Conservation (phyloP, 345 rosid genomes). For the Salix udensis region DNA sequence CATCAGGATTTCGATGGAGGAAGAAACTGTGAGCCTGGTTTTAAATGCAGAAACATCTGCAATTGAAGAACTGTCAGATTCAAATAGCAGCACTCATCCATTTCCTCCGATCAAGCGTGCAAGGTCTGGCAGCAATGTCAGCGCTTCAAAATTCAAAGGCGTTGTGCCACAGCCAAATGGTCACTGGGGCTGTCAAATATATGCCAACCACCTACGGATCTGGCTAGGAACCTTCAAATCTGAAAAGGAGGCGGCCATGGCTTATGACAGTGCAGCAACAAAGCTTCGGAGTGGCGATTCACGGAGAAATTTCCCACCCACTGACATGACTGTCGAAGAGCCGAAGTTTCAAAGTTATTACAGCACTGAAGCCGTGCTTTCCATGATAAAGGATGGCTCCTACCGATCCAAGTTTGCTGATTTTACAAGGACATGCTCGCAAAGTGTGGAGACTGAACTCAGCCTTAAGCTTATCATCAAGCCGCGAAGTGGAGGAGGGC, state of each 20-base stretch:
- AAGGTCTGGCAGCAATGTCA: neutral
- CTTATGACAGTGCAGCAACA: conserved; percentile 61
- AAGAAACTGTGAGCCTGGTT: conserved; percentile 22
- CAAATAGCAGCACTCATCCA: conserved; percentile 25
- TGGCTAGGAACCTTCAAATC: conserved; percentile 79
- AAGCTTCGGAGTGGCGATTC: conserved; percentile 45
- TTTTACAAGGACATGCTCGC: conserved; percentile 25
- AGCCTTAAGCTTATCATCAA: conserved; percentile 12
- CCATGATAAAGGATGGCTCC: conserved; percentile 63
- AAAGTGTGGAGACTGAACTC: conserved; percentile 7
- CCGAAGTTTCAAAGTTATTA: conserved; percentile 40
- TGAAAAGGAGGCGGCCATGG: conserved; percentile 58
- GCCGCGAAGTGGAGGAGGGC: conserved; percentile 19
- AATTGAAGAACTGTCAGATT: conserved; percentile 33
- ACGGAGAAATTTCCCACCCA: conserved; percentile 42
- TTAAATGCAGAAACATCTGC: conserved; percentile 15
- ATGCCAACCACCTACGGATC: conserved; percentile 44
- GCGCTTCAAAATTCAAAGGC: conserved; percentile 46
- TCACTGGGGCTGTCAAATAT: conserved; percentile 68
- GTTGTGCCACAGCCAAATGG: conserved; percentile 59
- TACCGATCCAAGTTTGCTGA: conserved; percentile 52
- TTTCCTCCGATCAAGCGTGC: conserved; percentile 23
- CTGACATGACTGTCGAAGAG: conserved; percentile 30
- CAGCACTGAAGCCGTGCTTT: conserved; percentile 36
- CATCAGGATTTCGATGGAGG: conserved; percentile 23